Evolutionary conservation across 1,139 yeast genomes (phyloP), one percentile per base, ranked within the genome.

Genomic region (Candida tropicalis): DNA sequence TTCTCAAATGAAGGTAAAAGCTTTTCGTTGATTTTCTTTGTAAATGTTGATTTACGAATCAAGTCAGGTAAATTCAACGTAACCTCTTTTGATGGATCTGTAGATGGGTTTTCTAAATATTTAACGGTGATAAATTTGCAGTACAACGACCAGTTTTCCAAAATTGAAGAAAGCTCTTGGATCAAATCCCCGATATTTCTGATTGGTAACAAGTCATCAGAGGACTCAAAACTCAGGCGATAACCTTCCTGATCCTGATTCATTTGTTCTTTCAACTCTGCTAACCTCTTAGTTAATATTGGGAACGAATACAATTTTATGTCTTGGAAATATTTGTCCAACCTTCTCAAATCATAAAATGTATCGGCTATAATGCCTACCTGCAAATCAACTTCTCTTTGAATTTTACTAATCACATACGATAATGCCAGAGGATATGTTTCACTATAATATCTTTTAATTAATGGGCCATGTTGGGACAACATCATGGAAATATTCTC

Each of bases 131-230:
- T 75, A 55, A 90, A 93, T 56, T 81, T 81, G 47, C 87, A 76
- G 61, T 90, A 95, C 60, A 89, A 75, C 7, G 87, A 73, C 98
- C 99, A 93, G 49, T 90, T 82, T 56, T 87, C 88, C 56, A 93
- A 67, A 57, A 93, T 85, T 5, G 84, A 73, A 0, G 95, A 78
- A 15, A 87, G 66, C 56, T 93, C 98, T 43, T 74, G 77, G 15
- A 87, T 70, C 12, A 84, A 57, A 6, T 78, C 79, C 9, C 88
- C 88, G 4, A 68, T 62, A n/a, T 64, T 56, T 29, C 72, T 68
- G 46, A 66, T 59, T 2, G 83, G 65, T 4, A 64, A 62, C 36
- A 69, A 47, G 25, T 75, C 77, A 32, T 65, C 68, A 15, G 56
- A 59, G n/a, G 46, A 16, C 29, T 50, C 52, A 35, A 41, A 35